Evolutionary conservation across 768 basidiomycete genomes (phyloP), one percentile per base, ranked within the genome.

Genomic region (Pisolithus sp.): DNA sequence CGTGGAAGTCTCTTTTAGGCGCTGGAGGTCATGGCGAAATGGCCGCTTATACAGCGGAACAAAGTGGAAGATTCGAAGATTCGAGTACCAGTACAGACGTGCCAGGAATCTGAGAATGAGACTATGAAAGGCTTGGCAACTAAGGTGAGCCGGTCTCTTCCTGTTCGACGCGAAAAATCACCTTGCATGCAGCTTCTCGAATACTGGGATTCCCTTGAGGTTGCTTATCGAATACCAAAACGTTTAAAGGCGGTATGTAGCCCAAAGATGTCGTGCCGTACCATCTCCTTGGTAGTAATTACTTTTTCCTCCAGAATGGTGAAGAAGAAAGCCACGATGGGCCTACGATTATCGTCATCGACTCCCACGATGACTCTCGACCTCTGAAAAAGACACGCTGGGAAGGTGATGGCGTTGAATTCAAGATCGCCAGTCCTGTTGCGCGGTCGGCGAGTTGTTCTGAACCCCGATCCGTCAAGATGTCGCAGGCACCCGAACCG

Each of bases 211-310:
- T 75, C 75, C 2, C 75, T 97, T 41, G 83, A 84, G 28, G 64
- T 81, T n/a, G 86, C 80, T 24, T 94, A 86, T 66, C 82, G 91
- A 59, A 95, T 96, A 79, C 89, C 92, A 15, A 89, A 90, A 63
- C 77, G 86, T 51, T 58, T 74, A 45, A 74, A 74, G 58, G 69
- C 62, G 30, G 75, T 77, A 53, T 23, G 73, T 61, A 21, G 17
- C 12, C 4, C 26, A 30, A 30, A 10, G 10, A 30, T 54, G 2
- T 34, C 40, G 10, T 45, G 12, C 31, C 15, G n/a, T 34, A 7
- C 13, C 17, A 7, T 6, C 10, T 7, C 28, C 26, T 18, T 18
- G 28, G 39, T 13, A n/a, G 20, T 15, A 20, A 21, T n/a, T 5
- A 45, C 43, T 9, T n/a, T 49, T 38, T 0, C 4, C 5, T 38